Evolutionary conservation across 78 protist species (phyloP), one percentile per base, ranked within the genome.

Genomic region (Bigelowiella natans): DNA sequence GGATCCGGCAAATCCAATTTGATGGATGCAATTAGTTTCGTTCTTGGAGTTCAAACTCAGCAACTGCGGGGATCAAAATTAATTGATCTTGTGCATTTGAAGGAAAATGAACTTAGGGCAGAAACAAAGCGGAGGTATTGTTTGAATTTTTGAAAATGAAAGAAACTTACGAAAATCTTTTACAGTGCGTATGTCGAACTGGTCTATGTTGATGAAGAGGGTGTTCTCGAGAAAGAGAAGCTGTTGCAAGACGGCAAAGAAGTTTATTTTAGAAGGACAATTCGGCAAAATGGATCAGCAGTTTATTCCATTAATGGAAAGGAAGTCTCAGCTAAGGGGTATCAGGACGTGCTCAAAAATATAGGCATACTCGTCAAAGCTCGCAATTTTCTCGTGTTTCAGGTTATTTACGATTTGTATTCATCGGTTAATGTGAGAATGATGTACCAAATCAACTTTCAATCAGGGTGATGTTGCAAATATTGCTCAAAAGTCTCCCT

Each of bases 11-110:
- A 97, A 37, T 94, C 97, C 34, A 98, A 98, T 88, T 31, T 96
- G 29, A 97, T 96, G 97, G 99, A 98, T 37, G 98, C 99, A 36
- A 94, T 97, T 86, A 64, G 94, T 31, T 98, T 98, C 86, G 99
- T 96, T 0, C 87, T 97, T 0, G 99, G 99, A n/a, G 92, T 94
- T 34, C 89, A 87, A 3, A 1, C 98, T 1, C 0, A 37, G 28
- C 92, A 91, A 1, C 92, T 97, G 31, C 95, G 99, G n/a, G 95
- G 97, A 30, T 18, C 31, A 36, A 0, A 38, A 31, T 39, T 94
- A n/a, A 83, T 63, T 28, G 96, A 95, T 64, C 85, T 95, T 31
- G 88, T 94, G 82, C 92, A 26, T 86, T 0, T 29, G 36, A 0
- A 38, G 31, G 7, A 26, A 2, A 39, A 18, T 31, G 31, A 40